Percentiles rank a stretch among this genome's conserved stretches.
phyloP scores from a whole-genome alignment of 306 rosid genomes.

The Gastrolobium villosum region DNA sequence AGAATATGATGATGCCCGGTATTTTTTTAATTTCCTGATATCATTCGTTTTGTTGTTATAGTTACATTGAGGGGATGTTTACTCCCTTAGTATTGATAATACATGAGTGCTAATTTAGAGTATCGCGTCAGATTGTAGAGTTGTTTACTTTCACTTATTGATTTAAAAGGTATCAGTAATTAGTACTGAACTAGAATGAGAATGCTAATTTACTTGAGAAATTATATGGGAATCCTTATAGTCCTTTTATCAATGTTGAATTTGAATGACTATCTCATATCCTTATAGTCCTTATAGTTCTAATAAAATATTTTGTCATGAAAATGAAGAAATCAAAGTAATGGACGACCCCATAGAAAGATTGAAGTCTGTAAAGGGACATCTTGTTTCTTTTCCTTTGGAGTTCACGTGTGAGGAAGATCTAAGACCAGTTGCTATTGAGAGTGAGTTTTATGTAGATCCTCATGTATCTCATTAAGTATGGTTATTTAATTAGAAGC shows the following conservation, averaged over 20 bases:
- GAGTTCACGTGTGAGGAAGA: conserved; percentile 95
- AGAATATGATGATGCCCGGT: neutral
- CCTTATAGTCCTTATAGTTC: too few relatives aligned
- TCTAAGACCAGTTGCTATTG: conserved; percentile 91
- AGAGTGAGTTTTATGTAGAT: conserved; percentile 88
- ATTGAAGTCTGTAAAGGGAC: conserved; percentile 75
- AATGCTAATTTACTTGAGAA: conserved; percentile 11
- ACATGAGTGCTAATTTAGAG: neutral
- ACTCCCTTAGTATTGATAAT: neutral
- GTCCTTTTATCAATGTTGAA: neutral
- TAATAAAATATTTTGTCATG: conserved; percentile 56
- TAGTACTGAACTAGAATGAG: conserved; percentile 8
- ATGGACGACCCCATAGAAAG: conserved; percentile 66
- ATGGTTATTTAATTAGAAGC: conserved; percentile 6
- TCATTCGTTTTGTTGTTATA: neutral
- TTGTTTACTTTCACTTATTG: neutral
- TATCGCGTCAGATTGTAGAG: neutral
- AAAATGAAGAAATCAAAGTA: conserved; percentile 61
- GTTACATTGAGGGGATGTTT: neutral
- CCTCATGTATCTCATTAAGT: conserved; percentile 86
- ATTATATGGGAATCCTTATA: neutral
- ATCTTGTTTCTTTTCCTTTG: conserved; percentile 91
- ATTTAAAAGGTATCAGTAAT: too few relatives aligned
- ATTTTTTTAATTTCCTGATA: neutral
- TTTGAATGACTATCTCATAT: neutral